phyloP scores from a whole-genome alignment of 2,329 filamentous ascomycete genomes.

The Cladophialophora yegresii region DNA sequence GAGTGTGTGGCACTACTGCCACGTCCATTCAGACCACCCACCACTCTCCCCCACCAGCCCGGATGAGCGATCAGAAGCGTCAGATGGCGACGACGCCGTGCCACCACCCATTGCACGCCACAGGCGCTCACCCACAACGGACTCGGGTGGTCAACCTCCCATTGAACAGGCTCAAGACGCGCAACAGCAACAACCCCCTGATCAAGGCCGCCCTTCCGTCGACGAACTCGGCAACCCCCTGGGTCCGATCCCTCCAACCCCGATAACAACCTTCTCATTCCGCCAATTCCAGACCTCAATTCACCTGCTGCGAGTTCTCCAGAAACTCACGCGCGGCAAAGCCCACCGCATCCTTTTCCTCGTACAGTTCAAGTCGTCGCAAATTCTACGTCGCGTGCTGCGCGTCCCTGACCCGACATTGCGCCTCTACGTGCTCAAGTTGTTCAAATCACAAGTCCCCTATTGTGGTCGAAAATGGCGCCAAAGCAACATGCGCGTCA shows the following conservation, averaged over 20 bases:
- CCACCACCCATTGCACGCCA: constrained; percentile 77
- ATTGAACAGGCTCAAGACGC: constrained; percentile 33
- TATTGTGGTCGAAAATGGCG: constrained; percentile 99
- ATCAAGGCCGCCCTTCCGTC: constrained; percentile 56
- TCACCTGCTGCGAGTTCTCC: constrained; percentile 93
- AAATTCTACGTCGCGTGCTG: constrained; percentile 86
- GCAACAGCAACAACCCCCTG: constrained; percentile 31
- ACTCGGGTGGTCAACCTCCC: constrained; percentile 39
- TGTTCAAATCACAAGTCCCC: constrained; percentile 98
- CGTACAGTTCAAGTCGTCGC: constrained; percentile 92
- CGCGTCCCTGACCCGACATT: constrained; percentile 86
- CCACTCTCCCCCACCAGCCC: constrained; percentile 41
- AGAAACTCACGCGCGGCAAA: constrained; percentile 95
- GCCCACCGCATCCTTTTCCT: constrained; percentile 91
- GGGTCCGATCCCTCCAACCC: constrained; percentile 66
- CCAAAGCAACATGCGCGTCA: constrained; percentile 97
- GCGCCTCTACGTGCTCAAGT: constrained; percentile 90
- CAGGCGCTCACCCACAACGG: constrained; percentile 49
- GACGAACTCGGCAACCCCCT: constrained; percentile 84
- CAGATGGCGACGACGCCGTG: constrained; percentile 65
- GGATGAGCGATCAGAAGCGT: constrained; percentile 35
- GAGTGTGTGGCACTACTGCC: constrained; percentile 94
- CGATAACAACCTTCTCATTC: constrained; percentile 86
- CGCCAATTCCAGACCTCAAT: constrained; percentile 95
- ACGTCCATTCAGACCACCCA: constrained; percentile 65